These are phyloP conservation scores for Fusarium tanahbumbuense DNA, from an alignment of 2,329 filamentous ascomycete species.

Conservation along the genomic window DNA sequence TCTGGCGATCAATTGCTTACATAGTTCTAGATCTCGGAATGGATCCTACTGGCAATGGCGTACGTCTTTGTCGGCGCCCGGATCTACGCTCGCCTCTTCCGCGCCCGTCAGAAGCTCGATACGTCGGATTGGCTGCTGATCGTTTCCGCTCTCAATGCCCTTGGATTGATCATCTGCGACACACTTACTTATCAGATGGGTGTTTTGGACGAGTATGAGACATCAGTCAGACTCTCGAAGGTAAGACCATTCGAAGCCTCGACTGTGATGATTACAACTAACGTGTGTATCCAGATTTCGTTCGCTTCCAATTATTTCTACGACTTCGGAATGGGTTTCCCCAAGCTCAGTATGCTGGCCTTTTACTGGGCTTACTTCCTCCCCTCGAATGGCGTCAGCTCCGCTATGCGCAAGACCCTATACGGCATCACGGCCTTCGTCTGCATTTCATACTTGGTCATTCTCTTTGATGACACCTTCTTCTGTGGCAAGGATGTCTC, in stretches of 20 bases:
- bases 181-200: slow-evolving; percentile 50
- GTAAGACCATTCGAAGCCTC: not conserved
- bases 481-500: slow-evolving; percentile 51
- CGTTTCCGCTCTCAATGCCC: slow-evolving; percentile 46
- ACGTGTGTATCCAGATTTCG: slow-evolving; percentile 41
- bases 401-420: slow-evolving; percentile 46
- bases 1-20: not conserved
- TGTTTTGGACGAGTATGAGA: slow-evolving; percentile 47
- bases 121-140: slow-evolving; percentile 48
- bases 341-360: slow-evolving; percentile 52
- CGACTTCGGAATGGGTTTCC: slow-evolving; percentile 52
- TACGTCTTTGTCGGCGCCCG: slow-evolving; percentile 48
- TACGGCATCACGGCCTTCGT: slow-evolving; percentile 51
- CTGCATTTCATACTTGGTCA: slow-evolving; percentile 46
- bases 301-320: slow-evolving; percentile 54
- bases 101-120: slow-evolving; percentile 46
- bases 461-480: slow-evolving; percentile 52
- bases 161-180: slow-evolving; percentile 51
- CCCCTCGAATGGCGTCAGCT: slow-evolving; percentile 35
- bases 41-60: slow-evolving; percentile 46
- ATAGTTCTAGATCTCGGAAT: slow-evolving; percentile 47
- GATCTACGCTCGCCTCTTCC: slow-evolving; percentile 50
- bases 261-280: not conserved
- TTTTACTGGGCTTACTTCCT: slow-evolving; percentile 53
- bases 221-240: slow-evolving; percentile 50